Conservation (phyloP, 2,329 filamentous ascomycete genomes). For the Colletotrichum tropicale region DNA sequence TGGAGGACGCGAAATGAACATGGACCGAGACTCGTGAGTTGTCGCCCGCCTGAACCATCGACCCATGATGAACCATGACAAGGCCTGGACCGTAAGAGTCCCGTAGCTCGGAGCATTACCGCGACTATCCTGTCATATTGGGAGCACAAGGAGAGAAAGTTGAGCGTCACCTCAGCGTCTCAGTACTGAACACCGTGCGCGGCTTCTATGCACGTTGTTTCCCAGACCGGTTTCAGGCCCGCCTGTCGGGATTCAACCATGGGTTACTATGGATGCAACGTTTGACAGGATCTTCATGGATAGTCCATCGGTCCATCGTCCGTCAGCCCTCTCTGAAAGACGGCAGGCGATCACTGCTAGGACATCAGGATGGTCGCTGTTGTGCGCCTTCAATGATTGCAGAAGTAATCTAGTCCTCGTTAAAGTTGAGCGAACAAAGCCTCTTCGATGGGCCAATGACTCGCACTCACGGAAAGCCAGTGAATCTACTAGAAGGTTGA, state of each 20-base stretch:
- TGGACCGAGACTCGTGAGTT: not conserved
- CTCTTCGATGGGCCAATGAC: not conserved
- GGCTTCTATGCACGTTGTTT: constrained; percentile 11
- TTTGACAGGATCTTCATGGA: constrained; percentile 21
- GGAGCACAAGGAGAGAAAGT: not conserved
- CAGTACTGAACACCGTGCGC: constrained; percentile 19
- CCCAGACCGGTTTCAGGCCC: constrained; percentile 16
- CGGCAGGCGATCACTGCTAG: not conserved
- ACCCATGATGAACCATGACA: not conserved
- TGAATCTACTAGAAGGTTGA: not conserved
- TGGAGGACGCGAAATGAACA: not conserved
- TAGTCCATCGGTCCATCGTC: constrained; percentile 1
- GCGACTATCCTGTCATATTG: not conserved
- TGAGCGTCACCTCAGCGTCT: not conserved
- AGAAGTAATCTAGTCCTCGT: not conserved
- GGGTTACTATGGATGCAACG: constrained; percentile 20
- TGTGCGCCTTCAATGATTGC: not conserved
- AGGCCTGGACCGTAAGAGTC: not conserved
- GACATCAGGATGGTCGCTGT: not conserved
- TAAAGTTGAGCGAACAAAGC: not conserved
- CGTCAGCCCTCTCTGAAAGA: not conserved
- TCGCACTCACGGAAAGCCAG: not conserved
- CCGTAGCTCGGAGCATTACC: not conserved
- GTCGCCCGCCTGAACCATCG: not conserved
- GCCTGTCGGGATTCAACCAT: constrained; percentile 5